phyloP scores from a whole-genome alignment of 176 grass and related monocot species.

The Oryza rufipogon region DNA sequence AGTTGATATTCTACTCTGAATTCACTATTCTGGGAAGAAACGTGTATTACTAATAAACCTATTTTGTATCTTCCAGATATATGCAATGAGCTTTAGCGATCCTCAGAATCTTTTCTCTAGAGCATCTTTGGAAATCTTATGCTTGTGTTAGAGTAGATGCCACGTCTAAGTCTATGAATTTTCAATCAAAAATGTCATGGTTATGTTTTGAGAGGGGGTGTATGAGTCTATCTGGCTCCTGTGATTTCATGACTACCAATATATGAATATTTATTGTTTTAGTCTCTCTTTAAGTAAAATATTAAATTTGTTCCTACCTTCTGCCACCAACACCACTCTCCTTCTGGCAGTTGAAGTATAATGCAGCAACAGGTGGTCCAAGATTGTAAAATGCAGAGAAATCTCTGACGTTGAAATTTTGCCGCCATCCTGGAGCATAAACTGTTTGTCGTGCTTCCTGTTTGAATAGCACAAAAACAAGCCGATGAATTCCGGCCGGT shows the following conservation, averaged over 20 bases:
- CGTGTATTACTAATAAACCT: neutral
- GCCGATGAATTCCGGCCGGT: constrained; percentile 85
- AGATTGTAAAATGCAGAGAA: constrained; percentile 86
- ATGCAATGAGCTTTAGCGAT: constrained; percentile 17
- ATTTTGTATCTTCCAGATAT: constrained; percentile 8
- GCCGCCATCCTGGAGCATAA: constrained; percentile 80
- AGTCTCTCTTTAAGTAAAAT: constrained; percentile 31
- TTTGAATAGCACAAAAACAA: constrained; percentile 91
- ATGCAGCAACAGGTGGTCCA: constrained; percentile 66
- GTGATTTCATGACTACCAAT: constrained; percentile 1
- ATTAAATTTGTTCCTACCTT: constrained; percentile 62
- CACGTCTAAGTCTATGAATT: neutral
- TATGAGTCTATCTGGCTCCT: neutral
- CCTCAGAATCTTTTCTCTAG: neutral
- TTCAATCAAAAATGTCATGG: neutral
- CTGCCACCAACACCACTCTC: constrained; percentile 91
- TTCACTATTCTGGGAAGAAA: neutral
- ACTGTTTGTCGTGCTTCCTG: constrained; percentile 70
- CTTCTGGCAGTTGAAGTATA: constrained; percentile 93
- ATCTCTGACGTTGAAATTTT: constrained; percentile 87
- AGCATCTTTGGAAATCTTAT: neutral
- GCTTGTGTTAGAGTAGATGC: constrained; percentile 29
- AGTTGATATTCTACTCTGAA: neutral
- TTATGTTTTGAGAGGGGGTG: constrained; percentile 2
- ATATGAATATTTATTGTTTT: neutral